These are phyloP conservation scores for Leavenworthia alabamica DNA, from an alignment of 345 rosid genomes.

Conservation along the genomic window DNA sequence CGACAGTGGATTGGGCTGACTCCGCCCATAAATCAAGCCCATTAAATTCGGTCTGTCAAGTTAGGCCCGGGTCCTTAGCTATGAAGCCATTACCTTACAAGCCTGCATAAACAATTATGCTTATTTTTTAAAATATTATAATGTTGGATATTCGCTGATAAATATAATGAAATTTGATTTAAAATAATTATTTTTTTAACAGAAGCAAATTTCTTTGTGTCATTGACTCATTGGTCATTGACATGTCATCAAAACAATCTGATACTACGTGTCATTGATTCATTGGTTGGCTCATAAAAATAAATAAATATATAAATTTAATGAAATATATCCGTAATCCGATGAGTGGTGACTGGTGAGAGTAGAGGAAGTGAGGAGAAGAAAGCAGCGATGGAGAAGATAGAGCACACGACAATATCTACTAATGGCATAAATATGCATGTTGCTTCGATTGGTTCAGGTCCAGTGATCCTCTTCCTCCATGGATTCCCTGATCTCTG, in stretches of 20 bases:
- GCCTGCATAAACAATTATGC: constrained; percentile 35
- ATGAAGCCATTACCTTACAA: constrained; percentile 57
- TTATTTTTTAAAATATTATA: too few relatives aligned
- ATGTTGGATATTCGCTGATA: too few relatives aligned
- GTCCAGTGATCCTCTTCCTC: constrained; percentile 54
- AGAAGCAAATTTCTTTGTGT: too few relatives aligned
- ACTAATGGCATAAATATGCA: constrained; percentile 67
- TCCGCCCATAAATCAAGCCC: constrained; percentile 65
- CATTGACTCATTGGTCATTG: too few relatives aligned
- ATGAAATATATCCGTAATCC: neutral
- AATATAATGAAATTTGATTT: too few relatives aligned
- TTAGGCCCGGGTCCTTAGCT: constrained; percentile 67
- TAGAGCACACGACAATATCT: constrained; percentile 46
- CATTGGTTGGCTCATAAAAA: too few relatives aligned
- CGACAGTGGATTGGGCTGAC: constrained; percentile 59
- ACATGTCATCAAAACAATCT: too few relatives aligned
- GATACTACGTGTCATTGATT: too few relatives aligned
- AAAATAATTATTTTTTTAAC: too few relatives aligned
- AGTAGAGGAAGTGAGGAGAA: neutral
- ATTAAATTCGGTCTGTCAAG: constrained; percentile 51
- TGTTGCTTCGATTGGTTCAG: constrained; percentile 53
- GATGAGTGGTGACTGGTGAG: too few relatives aligned
- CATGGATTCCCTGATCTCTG: constrained; percentile 75
- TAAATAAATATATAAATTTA: neutral
- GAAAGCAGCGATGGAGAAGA: constrained; percentile 44